These are phyloP conservation scores for Candida ponderosae DNA, from an alignment of 805 yeast species.

Conservation along the genomic window DNA sequence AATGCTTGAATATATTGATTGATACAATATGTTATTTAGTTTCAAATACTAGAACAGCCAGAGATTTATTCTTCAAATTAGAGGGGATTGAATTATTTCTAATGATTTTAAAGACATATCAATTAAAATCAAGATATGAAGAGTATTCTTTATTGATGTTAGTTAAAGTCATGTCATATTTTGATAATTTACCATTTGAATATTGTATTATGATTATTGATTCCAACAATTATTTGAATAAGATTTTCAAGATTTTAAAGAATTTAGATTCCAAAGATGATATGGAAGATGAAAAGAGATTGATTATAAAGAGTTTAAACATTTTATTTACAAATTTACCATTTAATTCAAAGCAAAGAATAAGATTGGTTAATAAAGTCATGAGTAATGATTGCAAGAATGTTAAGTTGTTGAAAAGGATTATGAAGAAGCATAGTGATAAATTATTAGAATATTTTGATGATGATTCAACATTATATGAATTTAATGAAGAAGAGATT, in stretches of 20 bases:
- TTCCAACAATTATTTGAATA: slow-evolving; percentile 9
- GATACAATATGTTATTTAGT: slow-evolving; percentile 1
- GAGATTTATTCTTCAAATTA: slow-evolving; percentile 6
- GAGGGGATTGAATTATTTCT: slow-evolving; percentile 14
- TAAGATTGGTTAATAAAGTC: slow-evolving; percentile 15
- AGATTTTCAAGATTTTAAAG: slow-evolving; percentile 6
- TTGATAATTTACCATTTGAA: slow-evolving; percentile 3
- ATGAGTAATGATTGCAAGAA: slow-evolving; percentile 8
- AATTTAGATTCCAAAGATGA: slow-evolving; percentile 3
- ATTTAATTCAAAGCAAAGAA: slow-evolving; percentile 14
- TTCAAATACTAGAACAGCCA: slow-evolving; percentile 1
- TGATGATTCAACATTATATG: slow-evolving; percentile 1
- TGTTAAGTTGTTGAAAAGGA: slow-evolving; percentile 1
- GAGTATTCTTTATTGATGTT: slow-evolving; percentile 5
- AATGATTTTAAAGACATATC: slow-evolving; percentile 4
- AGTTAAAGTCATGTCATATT: slow-evolving; percentile 8
- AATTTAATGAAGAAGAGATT: slow-evolving; percentile 5
- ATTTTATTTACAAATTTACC: slow-evolving; percentile 13
- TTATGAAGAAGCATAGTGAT: slow-evolving; percentile 1
- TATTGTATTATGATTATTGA: slow-evolving; percentile 6
- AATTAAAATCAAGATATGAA: slow-evolving; percentile 7
- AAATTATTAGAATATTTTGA: background rate
- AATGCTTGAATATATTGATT: background rate
- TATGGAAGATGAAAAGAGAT: background rate
- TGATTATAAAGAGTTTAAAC: slow-evolving; percentile 5